Conservation (phyloP, 1,284 basidiomycete species). For the Tremellales sp. region DNA sequence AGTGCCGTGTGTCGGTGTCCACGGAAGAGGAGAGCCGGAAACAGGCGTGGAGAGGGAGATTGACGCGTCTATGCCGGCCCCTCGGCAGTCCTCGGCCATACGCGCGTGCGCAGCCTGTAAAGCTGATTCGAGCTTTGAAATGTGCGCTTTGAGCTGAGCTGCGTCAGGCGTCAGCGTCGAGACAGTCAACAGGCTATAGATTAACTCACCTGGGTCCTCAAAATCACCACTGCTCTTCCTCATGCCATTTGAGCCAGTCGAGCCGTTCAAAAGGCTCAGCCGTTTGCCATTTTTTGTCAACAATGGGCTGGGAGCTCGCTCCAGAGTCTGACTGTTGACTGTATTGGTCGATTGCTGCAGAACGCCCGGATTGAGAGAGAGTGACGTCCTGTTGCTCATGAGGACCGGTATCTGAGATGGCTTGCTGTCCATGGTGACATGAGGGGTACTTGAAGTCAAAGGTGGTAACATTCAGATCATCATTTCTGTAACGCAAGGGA, state of each 20-base stretch:
- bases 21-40: conserved; percentile 9
- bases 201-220: conserved; percentile 24
- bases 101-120: conserved; percentile 18
- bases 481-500: too few relatives aligned
- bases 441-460: neutral
- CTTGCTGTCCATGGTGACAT: conserved; percentile 4
- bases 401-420: conserved; percentile 28
- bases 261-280: neutral
- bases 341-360: conserved; percentile 8
- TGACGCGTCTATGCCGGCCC: neutral
- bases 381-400: conserved; percentile 20
- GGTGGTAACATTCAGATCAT: neutral
- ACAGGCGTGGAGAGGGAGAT: conserved; percentile 6
- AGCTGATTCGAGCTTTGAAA: conserved; percentile 11
- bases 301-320: conserved; percentile 8
- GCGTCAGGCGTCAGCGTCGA: neutral
- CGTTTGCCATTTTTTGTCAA: neutral
- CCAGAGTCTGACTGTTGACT: conserved; percentile 2
- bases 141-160: conserved; percentile 20
- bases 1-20: conserved; percentile 16
- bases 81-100: conserved; percentile 10
- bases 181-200: neutral
- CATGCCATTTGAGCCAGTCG: neutral
- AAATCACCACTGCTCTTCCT: conserved; percentile 16
- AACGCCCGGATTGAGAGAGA: conserved; percentile 8